Evolutionary conservation across 1,139 yeast species (phyloP).

Genomic region (Yamadazyma sp.): DNA sequence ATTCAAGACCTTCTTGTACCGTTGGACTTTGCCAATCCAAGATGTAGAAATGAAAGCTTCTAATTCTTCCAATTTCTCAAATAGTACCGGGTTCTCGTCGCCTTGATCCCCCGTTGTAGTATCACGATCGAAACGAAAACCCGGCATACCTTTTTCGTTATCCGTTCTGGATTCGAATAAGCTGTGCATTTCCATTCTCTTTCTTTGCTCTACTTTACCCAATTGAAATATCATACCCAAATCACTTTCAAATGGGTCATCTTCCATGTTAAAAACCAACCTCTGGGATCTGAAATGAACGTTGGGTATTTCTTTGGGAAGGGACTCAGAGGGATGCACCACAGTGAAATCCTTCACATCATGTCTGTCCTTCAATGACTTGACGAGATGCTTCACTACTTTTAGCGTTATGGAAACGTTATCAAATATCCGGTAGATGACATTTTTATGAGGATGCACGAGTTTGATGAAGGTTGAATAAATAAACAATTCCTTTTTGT

Average conservation of each 20-base stretch:
- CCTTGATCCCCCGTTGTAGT: constrained; percentile 2
- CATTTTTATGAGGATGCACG: constrained; percentile 52
- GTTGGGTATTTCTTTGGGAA: constrained; percentile 52
- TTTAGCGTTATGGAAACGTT: constrained; percentile 56
- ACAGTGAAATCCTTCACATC: constrained; percentile 18
- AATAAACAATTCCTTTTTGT: constrained; percentile 14
- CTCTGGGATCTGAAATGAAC: constrained; percentile 50
- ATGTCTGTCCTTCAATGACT: constrained; percentile 39
- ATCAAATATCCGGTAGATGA: constrained; percentile 62
- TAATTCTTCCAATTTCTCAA: constrained; percentile 16
- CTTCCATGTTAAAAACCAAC: constrained; percentile 58
- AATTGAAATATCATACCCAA: constrained; percentile 73
- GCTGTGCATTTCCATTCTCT: constrained; percentile 56
- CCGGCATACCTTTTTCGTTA: neutral
- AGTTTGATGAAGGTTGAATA: constrained; percentile 27
- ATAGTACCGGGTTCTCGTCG: constrained; percentile 5
- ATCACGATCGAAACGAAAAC: neutral
- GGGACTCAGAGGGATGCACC: constrained; percentile 36
- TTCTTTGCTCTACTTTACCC: constrained; percentile 70
- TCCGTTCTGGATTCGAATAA: constrained; percentile 44
- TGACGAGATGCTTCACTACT: constrained; percentile 53
- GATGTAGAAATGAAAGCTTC: constrained; percentile 27
- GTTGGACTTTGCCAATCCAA: constrained; percentile 53
- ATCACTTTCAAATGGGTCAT: constrained; percentile 86
- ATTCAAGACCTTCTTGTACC: constrained; percentile 40